These are phyloP conservation scores for Trichothecium sympodiale DNA, from an alignment of 2,329 filamentous ascomycete genomes.

Conservation along the genomic window DNA sequence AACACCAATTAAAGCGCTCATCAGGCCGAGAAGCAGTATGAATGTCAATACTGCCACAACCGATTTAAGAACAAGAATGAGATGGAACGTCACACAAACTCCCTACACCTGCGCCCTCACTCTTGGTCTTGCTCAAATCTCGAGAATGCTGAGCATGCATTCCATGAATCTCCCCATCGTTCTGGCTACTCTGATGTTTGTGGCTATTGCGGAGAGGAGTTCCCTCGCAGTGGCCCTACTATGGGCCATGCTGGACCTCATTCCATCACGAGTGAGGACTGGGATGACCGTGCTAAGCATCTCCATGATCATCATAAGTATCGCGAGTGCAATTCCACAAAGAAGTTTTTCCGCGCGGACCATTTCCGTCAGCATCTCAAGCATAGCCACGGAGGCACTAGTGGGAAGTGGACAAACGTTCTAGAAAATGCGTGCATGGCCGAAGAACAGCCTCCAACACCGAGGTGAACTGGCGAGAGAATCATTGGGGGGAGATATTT, in stretches of 20 bases:
- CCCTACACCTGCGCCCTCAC: constrained; percentile 79
- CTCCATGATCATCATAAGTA: constrained; percentile 91
- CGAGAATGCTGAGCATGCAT: constrained; percentile 65
- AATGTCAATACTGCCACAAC: constrained; percentile 84
- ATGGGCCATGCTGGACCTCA: constrained; percentile 16
- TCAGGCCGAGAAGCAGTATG: constrained; percentile 93
- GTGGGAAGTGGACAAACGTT: constrained; percentile 98
- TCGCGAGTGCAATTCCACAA: constrained; percentile 92
- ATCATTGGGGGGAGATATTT: no score
- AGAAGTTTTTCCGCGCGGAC: constrained; percentile 96
- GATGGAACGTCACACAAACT: constrained; percentile 91
- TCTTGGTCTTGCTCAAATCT: constrained; percentile 96
- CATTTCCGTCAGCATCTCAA: constrained; percentile 98
- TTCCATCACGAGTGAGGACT: constrained; percentile 62
- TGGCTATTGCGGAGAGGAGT: constrained; percentile 93
- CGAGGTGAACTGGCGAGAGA: constrained; percentile 1
- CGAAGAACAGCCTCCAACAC: constrained; percentile 53
- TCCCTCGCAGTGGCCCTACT: constrained; percentile 38
- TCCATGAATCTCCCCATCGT: constrained; percentile 65
- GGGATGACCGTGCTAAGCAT: constrained; percentile 78
- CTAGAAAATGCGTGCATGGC: constrained; percentile 95
- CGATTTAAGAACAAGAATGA: constrained; percentile 99
- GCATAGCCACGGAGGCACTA: constrained; percentile 91
- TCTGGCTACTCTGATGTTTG: constrained; percentile 68
- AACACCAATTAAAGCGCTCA: constrained; percentile 50